Base-by-base conservation (phyloP, 2,329 filamentous ascomycete genomes). In the Pseudopyrenochaeta lycopersici region DNA sequence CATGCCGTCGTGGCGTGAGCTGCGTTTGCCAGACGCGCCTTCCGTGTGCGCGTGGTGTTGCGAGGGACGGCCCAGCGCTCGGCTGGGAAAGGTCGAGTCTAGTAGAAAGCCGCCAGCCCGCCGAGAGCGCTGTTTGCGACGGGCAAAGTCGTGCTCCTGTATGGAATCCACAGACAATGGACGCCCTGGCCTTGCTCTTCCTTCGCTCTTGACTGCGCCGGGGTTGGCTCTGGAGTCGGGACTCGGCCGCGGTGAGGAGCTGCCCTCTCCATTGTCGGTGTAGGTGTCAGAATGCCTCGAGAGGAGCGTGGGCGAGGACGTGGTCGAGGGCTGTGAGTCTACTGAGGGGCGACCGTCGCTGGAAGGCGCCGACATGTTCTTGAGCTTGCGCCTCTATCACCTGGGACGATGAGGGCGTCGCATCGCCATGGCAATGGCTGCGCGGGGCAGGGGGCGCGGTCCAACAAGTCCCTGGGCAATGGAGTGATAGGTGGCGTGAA, bases 21-120 rank as follows among this genome's bases (percentile, higher is more conserved):
- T 61, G 52, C 74, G 76, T 63, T 80, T 82, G 52, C 74, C 74
- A 47, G 72, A 77, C 15, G 62, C 58, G 21, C 76, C 72, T 7
- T 65, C 62, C 29, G 67, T 43, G 60, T 27, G 71, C 66, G 44
- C 60, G 10, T 60, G 64, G 64, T 39, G 64, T 53, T 54, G 70
- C 51, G 47, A 70, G 54, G 54, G 68, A 58, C 61, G 70, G 56
- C 36, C 72, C 27, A 59, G 62, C 10, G 65, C 58, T 18, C 56
- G 58, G 36, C 56, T 71, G 57, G 68, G 56, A 56, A 77, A 69
- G 61, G 75, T 61, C 17, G 75, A 66, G 31, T 82, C 80, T 32
- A 84, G 69, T 36, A 85, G 63, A 52, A 80, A 81, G 30, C 78
- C 78, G 20, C 77, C 77, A 12, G 76, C 72, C 46, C 68, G 71